Percentiles rank a stretch among this genome's conserved stretches.
Conservation (phyloP, 2,329 filamentous ascomycete species). For the Waltergamsia citrina region DNA sequence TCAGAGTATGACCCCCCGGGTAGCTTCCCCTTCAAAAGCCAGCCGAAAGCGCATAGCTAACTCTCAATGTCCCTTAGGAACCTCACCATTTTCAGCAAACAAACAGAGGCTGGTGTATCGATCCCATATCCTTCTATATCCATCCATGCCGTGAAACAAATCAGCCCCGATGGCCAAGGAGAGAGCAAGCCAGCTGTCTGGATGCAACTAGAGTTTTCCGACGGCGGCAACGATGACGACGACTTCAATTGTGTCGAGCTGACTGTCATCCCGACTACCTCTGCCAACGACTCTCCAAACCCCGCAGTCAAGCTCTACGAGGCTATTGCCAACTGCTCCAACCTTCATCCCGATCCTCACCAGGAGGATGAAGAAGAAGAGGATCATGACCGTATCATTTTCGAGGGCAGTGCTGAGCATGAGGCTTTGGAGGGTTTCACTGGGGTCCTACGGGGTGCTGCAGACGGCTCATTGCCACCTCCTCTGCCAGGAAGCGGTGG, state of each 20-base stretch:
- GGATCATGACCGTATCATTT: slow-evolving; percentile 45
- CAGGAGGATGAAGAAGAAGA: slow-evolving; percentile 49
- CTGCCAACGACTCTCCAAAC: slow-evolving; percentile 11
- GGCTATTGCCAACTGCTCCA: slow-evolving; percentile 65
- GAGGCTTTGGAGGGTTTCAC: slow-evolving; percentile 47
- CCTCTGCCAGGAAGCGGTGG: slow-evolving; percentile 65
- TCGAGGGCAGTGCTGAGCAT: slow-evolving; percentile 39
- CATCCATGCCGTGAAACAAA: slow-evolving; percentile 63
- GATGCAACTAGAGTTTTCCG: slow-evolving; percentile 59
- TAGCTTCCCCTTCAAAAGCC: slow-evolving; percentile 1
- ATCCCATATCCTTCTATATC: slow-evolving; percentile 69
- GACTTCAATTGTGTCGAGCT: slow-evolving; percentile 59
- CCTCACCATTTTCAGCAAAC: slow-evolving; percentile 54
- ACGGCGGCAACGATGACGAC: slow-evolving; percentile 49
- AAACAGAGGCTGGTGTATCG: slow-evolving; percentile 48
- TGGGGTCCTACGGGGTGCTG: slow-evolving; percentile 40
- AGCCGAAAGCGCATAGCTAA: too few species aligned
- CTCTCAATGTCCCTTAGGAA: slow-evolving; percentile 14
- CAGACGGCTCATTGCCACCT: slow-evolving; percentile 46
- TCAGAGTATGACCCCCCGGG: slow-evolving; percentile 36
- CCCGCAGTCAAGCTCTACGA: slow-evolving; percentile 43
- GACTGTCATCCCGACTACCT: slow-evolving; percentile 46
- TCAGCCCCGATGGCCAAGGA: slow-evolving; percentile 25
- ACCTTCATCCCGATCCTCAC: slow-evolving; percentile 65
- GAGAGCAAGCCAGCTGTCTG: slow-evolving; percentile 42